Evolutionary conservation across 2,329 filamentous ascomycete species (phyloP).

Genomic region (Alternaria atra): DNA sequence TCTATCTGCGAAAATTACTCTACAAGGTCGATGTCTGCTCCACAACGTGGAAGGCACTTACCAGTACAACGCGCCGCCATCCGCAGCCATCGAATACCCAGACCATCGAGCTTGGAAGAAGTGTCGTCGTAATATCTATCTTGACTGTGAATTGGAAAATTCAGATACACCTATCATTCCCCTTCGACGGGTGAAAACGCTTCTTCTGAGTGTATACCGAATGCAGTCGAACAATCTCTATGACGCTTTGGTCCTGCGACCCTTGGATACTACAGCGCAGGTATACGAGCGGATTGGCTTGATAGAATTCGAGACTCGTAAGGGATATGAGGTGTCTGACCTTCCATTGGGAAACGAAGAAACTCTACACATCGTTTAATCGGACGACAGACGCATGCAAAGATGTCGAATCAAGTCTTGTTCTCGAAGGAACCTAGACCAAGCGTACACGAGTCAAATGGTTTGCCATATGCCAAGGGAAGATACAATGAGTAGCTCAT

Average conservation of each 20-base stretch:
- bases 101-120: neutral
- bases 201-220: neutral
- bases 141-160: neutral
- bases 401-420: neutral
- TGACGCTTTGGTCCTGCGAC: neutral
- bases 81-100: neutral
- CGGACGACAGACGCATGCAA: neutral
- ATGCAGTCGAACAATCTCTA: neutral
- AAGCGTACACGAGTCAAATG: neutral
- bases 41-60: neutral
- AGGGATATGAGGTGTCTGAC: neutral
- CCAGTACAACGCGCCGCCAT: neutral
- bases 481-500: neutral
- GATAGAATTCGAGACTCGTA: neutral
- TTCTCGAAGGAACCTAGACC: neutral
- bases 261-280: neutral
- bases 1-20: neutral
- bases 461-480: neutral
- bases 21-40: conserved; percentile 1
- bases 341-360: neutral
- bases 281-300: neutral
- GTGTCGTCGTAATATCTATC: neutral
- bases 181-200: neutral
- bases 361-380: neutral
- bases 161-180: neutral